Evolutionary conservation across 805 yeast genomes (phyloP), one percentile per base, ranked within the genome.

Genomic region (Yarrowia sp.): DNA sequence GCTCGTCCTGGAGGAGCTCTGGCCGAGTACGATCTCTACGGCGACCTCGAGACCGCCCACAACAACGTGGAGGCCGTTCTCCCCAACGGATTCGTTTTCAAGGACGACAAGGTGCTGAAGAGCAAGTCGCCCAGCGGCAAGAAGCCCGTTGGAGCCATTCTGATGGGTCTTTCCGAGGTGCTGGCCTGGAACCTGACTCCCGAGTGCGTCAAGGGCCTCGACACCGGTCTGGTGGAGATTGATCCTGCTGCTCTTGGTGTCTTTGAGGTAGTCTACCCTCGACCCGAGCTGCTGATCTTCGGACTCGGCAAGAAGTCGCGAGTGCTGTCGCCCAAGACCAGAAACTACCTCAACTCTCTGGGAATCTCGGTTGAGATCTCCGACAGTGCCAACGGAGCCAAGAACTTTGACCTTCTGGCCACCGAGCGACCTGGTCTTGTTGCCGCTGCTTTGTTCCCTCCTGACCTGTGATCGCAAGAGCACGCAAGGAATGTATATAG

Each of bases 341-440:
- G 81, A 51, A 71, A 73, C 38, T 73, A 70, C 63, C 77, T 89
- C 63, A 78, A 80, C 24, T 71, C 76, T 6, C 72, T 86, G 63
- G 96, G 96, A 0, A 81, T 88, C n/a, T 86, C 84, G 68, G 70
- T 84, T 18, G 94, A 89, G 67, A 76, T 85, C 3, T 81, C 88
- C 27, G 87, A 84, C 69, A 86, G 86, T 3, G 78, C 77, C 65
- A 64, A 81, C 66, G 88, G 90, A 0, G 92, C 88, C 12, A 80
- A 82, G 65, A 84, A 81, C 65, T 90, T 81, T 73, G 93, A 89
- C 68, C 73, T 89, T 42, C 73, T 89, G 63, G 91, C 93, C 0
- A 87, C 93, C 0, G 96, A 90, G 70, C 77, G 96, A 66, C 90
- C 92, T 0, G 76, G 78, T 24, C 85, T 84, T 31, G 84, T 89